phyloP scores from a whole-genome alignment of 2,329 filamentous ascomycete species.

The Elsinoe ampelina region DNA sequence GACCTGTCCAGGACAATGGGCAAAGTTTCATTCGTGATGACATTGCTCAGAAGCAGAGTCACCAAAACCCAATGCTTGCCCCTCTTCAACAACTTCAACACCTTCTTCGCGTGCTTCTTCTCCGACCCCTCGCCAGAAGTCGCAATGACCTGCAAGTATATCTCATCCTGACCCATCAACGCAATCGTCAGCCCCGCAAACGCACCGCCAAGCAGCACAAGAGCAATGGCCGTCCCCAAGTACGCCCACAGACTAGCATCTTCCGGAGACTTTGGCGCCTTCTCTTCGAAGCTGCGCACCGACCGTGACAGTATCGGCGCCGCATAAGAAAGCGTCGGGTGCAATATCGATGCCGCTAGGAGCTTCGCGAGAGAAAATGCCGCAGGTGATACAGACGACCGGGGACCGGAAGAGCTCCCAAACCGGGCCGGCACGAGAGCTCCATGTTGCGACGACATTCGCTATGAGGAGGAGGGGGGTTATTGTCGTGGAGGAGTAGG shows the following conservation, averaged over 20 bases:
- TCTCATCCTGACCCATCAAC: constrained; percentile 78
- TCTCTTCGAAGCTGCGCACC: constrained; percentile 16
- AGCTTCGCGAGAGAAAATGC: constrained; percentile 17
- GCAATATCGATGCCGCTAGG: constrained; percentile 16
- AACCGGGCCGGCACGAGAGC: constrained; percentile 6
- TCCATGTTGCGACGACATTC: constrained; percentile 17
- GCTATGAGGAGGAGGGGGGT: not conserved
- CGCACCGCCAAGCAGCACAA: constrained; percentile 81
- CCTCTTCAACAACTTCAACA: constrained; percentile 67
- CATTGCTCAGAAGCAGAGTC: constrained; percentile 85
- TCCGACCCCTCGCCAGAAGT: constrained; percentile 78
- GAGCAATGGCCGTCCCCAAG: constrained; percentile 62
- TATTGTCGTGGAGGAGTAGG: constrained; percentile 3
- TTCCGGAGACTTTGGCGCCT: constrained; percentile 22
- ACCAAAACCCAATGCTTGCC: constrained; percentile 99
- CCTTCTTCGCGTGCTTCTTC: constrained; percentile 71
- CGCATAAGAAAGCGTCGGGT: constrained; percentile 16
- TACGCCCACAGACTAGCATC: constrained; percentile 72
- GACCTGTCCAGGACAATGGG: constrained; percentile 92
- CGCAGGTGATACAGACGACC: constrained; percentile 14
- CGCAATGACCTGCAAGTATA: constrained; percentile 91
- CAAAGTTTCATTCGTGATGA: constrained; percentile 94
- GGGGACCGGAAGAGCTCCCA: constrained; percentile 5
- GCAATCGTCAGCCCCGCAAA: constrained; percentile 93
- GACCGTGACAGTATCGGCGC: constrained; percentile 15